Evolutionary conservation across 257 asterid species (phyloP), one percentile per base, ranked within the genome.

Genomic region (Jasminum sambac): DNA sequence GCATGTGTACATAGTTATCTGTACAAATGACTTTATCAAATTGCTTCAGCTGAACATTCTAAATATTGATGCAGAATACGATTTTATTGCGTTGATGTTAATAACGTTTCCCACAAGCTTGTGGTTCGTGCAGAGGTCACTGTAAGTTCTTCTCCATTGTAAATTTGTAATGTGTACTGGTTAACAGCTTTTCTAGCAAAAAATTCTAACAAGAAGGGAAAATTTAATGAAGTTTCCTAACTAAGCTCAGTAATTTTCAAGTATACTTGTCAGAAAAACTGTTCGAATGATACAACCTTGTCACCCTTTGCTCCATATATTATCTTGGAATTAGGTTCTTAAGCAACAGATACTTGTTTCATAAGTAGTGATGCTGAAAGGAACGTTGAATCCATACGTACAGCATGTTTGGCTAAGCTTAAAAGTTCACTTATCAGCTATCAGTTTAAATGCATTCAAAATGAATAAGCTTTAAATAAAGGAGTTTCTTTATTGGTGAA

Each of bases 111-210:
- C 8, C 96, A 94, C 75, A 87, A 85, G 77, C 95, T 94, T 14
- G 90, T 94, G 40, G 90, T 83, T 71, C 91, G 84, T 63, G 96
- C 96, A 67, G 97, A 87, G 75, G 85, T 94, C 65, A 84, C 97
- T 69, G 98, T 94, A 88, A 94, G 96, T 79, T 74, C 76, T 74
- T 75, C 78, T 66, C 13, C 10, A 52, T 3, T 52, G 61, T 30
- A 17, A 52, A 52, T 19, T 8, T 9, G 12, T 52, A 21, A n/a
- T n/a, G n/a, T n/a, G n/a, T n/a, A n/a, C n/a, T 52, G 30, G 21
- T 19, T 52, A 2, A 52, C 61, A 8, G 61, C 14, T 52, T 2
- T 52, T 19, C 9, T 52, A n/a, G 17, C 6, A 23, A 21, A 48
- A n/a, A 48, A n/a, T 48, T n/a, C 24, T n/a, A 23, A 48, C 58